phyloP scores from a whole-genome alignment of 108 stramenopile genomes.

The Nannochloropsis gaditana region DNA sequence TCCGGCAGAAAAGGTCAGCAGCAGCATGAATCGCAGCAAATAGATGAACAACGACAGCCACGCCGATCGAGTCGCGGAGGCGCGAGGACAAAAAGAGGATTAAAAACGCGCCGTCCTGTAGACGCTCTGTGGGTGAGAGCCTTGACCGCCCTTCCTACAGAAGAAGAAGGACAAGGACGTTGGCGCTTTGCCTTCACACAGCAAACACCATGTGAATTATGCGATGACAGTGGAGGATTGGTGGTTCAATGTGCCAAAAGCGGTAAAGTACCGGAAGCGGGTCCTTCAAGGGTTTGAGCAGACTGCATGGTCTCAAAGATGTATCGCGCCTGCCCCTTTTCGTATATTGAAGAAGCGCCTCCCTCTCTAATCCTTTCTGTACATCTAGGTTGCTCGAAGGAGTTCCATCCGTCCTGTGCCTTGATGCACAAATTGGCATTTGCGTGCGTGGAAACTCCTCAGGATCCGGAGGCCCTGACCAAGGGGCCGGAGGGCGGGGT shows the following conservation, averaged over 20 bases:
- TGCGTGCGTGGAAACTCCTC: neutral
- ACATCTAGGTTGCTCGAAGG: neutral
- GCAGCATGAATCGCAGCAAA: neutral
- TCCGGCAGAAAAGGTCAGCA: neutral
- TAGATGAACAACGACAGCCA: neutral
- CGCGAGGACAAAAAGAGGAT: neutral
- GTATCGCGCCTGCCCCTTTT: no score
- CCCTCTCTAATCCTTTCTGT: neutral
- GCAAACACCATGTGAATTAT: slow-evolving; percentile 4
- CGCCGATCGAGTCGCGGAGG: neutral
- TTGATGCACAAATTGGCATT: neutral
- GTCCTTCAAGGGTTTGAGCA: no score
- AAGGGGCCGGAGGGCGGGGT: neutral
- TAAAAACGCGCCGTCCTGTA: neutral
- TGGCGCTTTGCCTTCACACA: neutral
- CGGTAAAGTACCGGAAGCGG: neutral
- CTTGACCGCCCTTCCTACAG: neutral
- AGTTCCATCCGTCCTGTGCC: slow-evolving; percentile 14
- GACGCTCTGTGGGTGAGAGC: neutral
- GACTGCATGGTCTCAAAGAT: no score
- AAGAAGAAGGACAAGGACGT: neutral
- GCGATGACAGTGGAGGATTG: neutral
- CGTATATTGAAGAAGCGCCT: no score
- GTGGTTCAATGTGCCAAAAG: slow-evolving; percentile 13
- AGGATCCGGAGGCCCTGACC: neutral